Evolutionary conservation across 495 filamentous ascomycete genomes (phyloP).

Genomic region (Neurospora sp.): DNA sequence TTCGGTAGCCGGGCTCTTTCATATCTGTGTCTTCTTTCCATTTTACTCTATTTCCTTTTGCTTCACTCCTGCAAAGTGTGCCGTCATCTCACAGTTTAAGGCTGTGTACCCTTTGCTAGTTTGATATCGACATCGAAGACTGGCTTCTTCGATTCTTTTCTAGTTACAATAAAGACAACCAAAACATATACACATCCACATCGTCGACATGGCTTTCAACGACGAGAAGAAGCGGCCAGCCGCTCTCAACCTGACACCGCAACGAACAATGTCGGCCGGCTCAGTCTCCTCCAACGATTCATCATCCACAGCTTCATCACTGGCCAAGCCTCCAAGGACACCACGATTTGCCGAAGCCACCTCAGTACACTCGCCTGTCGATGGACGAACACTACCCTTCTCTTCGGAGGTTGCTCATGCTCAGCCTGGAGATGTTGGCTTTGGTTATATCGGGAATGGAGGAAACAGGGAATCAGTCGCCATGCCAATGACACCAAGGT

Average conservation of each 20-base stretch:
- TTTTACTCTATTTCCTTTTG: constrained; percentile 18
- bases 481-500: constrained; percentile 53
- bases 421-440: constrained; percentile 76
- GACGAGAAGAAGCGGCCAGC: constrained; percentile 43
- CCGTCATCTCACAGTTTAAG: neutral
- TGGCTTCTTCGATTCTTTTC: constrained; percentile 26
- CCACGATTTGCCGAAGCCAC: constrained; percentile 89
- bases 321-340: constrained; percentile 63
- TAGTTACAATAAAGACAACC: constrained; percentile 11
- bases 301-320: constrained; percentile 46
- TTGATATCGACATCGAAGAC: constrained; percentile 18
- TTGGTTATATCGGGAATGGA: constrained; percentile 70
- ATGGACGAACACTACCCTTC: constrained; percentile 54
- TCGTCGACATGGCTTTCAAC: constrained; percentile 15
- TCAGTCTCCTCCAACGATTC: constrained; percentile 46
- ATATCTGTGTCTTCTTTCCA: constrained; percentile 25
- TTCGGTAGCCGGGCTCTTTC: constrained; percentile 48
- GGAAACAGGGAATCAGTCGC: constrained; percentile 39
- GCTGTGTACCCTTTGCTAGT: constrained; percentile 14
- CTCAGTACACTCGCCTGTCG: constrained; percentile 74
- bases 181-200: constrained; percentile 1
- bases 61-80: constrained; percentile 10
- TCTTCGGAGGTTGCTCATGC: constrained; percentile 50
- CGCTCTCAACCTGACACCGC: constrained; percentile 37
- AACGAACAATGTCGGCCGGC: constrained; percentile 36